Percentiles rank a stretch among this genome's conserved stretches.
Evolutionary conservation across 2,329 filamentous ascomycete genomes (phyloP).

Genomic region (Calonectria honghensis): DNA sequence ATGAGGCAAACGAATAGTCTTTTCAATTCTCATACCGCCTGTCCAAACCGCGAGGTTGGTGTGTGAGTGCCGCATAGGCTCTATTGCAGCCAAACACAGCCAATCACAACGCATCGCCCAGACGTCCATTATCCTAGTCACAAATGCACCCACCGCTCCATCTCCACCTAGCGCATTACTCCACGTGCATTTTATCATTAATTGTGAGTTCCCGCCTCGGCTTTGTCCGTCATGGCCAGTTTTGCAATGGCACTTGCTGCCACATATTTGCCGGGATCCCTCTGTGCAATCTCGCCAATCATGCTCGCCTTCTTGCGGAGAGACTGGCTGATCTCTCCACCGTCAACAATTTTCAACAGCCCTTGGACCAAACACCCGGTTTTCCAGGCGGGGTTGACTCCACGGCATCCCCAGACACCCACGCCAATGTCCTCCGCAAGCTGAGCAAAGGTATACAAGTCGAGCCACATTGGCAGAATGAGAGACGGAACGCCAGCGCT

Average conservation of each 20-base stretch:
- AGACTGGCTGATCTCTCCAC: neutral
- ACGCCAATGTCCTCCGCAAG: slow-evolving; percentile 12
- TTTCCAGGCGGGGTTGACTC: neutral
- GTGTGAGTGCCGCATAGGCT: neutral
- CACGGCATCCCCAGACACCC: neutral
- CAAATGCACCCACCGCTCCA: neutral
- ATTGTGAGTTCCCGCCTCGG: neutral
- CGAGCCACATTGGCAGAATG: neutral
- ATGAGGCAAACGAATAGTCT: neutral
- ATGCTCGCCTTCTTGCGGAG: neutral
- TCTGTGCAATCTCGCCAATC: neutral
- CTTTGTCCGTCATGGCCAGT: neutral
- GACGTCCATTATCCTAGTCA: neutral
- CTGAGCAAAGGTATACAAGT: neutral
- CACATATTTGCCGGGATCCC: neutral
- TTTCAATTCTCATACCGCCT: neutral
- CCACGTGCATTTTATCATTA: neutral
- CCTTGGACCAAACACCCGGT: neutral
- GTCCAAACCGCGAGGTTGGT: neutral
- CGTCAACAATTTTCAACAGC: neutral
- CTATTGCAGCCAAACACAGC: neutral
- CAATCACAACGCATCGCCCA: neutral
- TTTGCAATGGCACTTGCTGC: neutral
- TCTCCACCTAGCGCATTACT: neutral
- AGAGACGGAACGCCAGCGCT: slow-evolving; percentile 5